Evolutionary conservation across 2,329 filamentous ascomycete species (phyloP), one percentile per base, ranked within the genome.

Genomic region (Didymella pomorum): DNA sequence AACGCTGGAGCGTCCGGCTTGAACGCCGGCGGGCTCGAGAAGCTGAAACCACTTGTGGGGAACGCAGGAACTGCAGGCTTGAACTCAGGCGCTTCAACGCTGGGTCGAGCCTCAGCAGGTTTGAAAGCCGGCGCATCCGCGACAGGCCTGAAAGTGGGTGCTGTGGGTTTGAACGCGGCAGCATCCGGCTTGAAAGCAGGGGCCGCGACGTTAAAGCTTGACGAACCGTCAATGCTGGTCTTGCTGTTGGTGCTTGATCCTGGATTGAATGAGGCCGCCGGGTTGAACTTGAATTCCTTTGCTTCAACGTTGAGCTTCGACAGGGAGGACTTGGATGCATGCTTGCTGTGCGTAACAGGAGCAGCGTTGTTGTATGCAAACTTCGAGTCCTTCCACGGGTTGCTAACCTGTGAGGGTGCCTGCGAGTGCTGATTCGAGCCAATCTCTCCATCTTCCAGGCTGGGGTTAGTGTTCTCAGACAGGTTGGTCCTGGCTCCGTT

Each of bases 291-390:
- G 81, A 97, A 97, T 71, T 95, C 92, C 45, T 93, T 90, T 0
- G 94, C 94, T 62, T 89, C 87, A 28, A 96, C 93, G 69, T 98
- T 98, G 67, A 98, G 84, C 66, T 89, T 93, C 0, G 92, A 92
- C 42, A 88, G 77, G 0, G 83, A 93, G 3, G 87, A 82, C 68
- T 89, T 91, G 71, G 88, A 89, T 18, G 82, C 83, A 70, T 93
- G 90, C 63, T 84, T 85, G 70, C 71, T 75, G 58, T 78, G 76
- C 46, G 69, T 63, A 8, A 68, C 68, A 39, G 72, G 71, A n/a
- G 61, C 58, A 46, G 73, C 63, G 52, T 74, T 76, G 51, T 64
- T 69, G 47, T 73, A 71, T 5, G 68, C 69, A 35, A 76, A 71
- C 43, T 76, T 75, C 28, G 69, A 68, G 51, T 76, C 73, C 48